Evolutionary conservation across 208 protist species (phyloP), one percentile per base, ranked within the genome.

Genomic region (Angomonas desouzai): DNA sequence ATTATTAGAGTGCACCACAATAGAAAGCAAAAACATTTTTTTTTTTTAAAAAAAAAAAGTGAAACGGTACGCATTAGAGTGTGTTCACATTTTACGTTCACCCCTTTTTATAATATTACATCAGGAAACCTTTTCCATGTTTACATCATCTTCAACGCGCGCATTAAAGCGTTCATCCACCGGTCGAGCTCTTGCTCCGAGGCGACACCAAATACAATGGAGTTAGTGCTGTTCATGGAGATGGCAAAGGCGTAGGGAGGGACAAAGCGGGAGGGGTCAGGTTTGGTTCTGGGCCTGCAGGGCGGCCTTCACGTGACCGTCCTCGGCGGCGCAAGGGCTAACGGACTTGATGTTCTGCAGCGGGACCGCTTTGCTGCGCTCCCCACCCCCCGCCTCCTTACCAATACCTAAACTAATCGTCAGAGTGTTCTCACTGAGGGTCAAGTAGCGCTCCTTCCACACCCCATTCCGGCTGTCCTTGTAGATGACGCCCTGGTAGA

Each of bases 361-460:
- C 10, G 76, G 77, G 6, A 94, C 78, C 48, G 72, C 78, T 59
- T 83, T 87, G 64, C 85, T 89, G 47, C 88, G 85, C 40, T 90
- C 78, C 0, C 78, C 77, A 23, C 53, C 69, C 0, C 70, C 82
- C 0, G 88, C 82, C 51, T 71, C 67, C 63, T 87, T 91, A 1
- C 76, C 85, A 11, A 76, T 77, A 1, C 74, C 68, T 18, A 94
- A 70, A 0, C 83, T 88, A 40, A 94, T 87, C 25, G 89, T 84
- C 1, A 98, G 79, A n/a, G 78, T 75, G 27, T 71, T 72, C 36
- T 83, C 72, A 2, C 68, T 71, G 1, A 93, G 60, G 29, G 75
- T 58, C 2, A 91, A 68, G 60, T 92, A 84, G 11, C 87, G 84
- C 56, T 94, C 85, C 72, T 94, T 94, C 88, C 88, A 94, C 0